Base-by-base conservation (phyloP, 2,329 filamentous ascomycete species). In the Fusarium cicatricum region DNA sequence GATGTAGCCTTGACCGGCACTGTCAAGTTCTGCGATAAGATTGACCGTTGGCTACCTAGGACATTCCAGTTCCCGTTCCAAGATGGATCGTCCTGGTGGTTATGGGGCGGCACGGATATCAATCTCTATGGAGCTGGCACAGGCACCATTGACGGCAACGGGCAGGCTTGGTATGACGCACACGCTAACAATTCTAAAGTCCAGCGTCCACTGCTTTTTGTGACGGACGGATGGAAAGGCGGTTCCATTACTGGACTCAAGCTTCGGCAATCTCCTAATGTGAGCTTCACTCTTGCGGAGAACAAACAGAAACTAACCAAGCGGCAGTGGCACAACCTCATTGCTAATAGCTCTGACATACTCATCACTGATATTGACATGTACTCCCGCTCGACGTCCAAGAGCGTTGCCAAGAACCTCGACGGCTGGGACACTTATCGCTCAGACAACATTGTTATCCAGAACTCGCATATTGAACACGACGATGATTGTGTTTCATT, bases 391-490 rank as follows among this genome's bases (percentile, higher is more conserved):
- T 85, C 81, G 61, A 75, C 69, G n/a, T 84, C 79, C 67, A 71
- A 72, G 12, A 81, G 85, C 65, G 67, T 71, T 6, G 84, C 85
- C 2, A 55, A 88, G 73, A 90, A 90, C 69, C 88, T 85, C 0
- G 86, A 88, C 67, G 85, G 83, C 34, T 85, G 82, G 82, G 83
- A 87, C 60, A 87, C 82, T 1, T 86, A 88, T 68, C 81, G 85
- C 15, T 84, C 81, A n/a, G 75, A 78, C 23, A 83, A 84, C 44
- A 78, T 90, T 40, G 81, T 87, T 1, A 88, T 90, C 36, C 86
- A 90, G 65, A 85, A 90, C 68, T 88, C 83, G 88, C 60, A 78
- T 85, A 68, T 61, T 10, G 44, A 59, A 12, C 52, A 61, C 14
- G 55, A 55, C n/a, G 58, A 61, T 37, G 82, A 91, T 69, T 90